Conservation (phyloP, 352 stramenopile species). For the Aphanomyces cochlioides region DNA sequence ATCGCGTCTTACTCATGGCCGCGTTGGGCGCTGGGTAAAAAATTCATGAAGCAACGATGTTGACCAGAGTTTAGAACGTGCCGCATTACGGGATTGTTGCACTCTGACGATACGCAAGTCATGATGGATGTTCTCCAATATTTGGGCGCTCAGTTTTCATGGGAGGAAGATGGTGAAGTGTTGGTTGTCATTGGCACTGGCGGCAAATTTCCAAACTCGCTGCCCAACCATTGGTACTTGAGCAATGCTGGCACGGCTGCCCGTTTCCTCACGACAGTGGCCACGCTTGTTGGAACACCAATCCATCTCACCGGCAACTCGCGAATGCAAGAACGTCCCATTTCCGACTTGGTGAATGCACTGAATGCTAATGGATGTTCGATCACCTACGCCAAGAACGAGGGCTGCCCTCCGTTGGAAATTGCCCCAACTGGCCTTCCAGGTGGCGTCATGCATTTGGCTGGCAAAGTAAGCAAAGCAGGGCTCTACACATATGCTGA, state of each 20-base stretch:
- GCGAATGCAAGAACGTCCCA: conserved; percentile 96
- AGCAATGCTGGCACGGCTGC: conserved; percentile 92
- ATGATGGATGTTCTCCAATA: conserved; percentile 96
- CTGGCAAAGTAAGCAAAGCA: conserved; percentile 63
- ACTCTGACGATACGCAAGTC: conserved; percentile 96
- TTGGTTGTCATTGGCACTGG: conserved; percentile 72
- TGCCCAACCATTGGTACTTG: conserved; percentile 54
- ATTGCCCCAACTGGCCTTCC: conserved; percentile 63
- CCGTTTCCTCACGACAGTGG: conserved; percentile 91
- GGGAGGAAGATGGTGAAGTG: conserved; percentile 70
- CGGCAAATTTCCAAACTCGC: conserved; percentile 51
- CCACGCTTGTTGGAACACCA: conserved; percentile 55
- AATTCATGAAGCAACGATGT: conserved; percentile 19
- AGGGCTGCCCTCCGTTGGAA: conserved; percentile 69
- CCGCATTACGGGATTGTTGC: conserved; percentile 89
- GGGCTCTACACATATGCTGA: too few relatives aligned
- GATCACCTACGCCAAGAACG: conserved; percentile 57
- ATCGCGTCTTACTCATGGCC: conserved; percentile 94
- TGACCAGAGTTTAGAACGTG: conserved; percentile 39
- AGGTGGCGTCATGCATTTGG: conserved; percentile 79
- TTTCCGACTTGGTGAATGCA: conserved; percentile 93
- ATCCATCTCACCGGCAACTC: conserved; percentile 91
- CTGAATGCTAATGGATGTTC: conserved; percentile 85
- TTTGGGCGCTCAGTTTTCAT: conserved; percentile 81
- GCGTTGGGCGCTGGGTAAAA: conserved; percentile 83